phyloP scores from a whole-genome alignment of 495 filamentous ascomycete genomes.

The Penicillium manginii region DNA sequence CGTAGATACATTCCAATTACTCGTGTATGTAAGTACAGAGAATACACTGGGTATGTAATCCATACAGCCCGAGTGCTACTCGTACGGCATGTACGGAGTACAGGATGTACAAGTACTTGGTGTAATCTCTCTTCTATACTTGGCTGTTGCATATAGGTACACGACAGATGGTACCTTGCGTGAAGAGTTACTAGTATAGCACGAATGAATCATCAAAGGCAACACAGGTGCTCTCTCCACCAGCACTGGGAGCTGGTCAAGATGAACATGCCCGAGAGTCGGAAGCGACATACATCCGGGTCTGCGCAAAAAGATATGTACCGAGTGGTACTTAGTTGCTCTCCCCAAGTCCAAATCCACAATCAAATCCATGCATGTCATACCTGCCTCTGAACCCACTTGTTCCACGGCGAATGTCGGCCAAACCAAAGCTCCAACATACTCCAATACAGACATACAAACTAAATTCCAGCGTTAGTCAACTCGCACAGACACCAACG shows the following conservation, averaged over 20 bases:
- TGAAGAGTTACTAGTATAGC: neutral
- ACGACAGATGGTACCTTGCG: conserved; percentile 8
- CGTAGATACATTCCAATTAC: neutral
- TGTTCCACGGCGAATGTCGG: neutral
- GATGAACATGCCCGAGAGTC: conserved; percentile 2
- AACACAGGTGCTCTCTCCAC: conserved; percentile 18
- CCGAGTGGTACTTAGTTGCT: too few species aligned
- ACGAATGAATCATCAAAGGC: neutral
- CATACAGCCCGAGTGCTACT: too few species aligned
- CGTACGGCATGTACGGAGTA: too few species aligned
- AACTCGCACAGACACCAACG: conserved; percentile 9
- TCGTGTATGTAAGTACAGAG: neutral
- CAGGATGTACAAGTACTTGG: too few species aligned
- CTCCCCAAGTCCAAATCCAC: neutral
- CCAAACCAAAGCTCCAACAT: neutral
- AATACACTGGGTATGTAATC: neutral
- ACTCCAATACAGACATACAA: too few species aligned
- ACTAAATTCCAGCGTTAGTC: neutral
- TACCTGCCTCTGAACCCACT: conserved; percentile 17
- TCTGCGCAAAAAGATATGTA: conserved; percentile 7
- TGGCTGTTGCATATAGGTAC: neutral
- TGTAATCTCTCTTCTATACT: too few species aligned
- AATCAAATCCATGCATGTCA: conserved; percentile 36
- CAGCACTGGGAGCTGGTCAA: conserved; percentile 2
- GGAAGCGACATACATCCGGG: conserved; percentile 12